Conservation (phyloP, 1,284 basidiomycete genomes). For the Boletus semigastroideus region DNA sequence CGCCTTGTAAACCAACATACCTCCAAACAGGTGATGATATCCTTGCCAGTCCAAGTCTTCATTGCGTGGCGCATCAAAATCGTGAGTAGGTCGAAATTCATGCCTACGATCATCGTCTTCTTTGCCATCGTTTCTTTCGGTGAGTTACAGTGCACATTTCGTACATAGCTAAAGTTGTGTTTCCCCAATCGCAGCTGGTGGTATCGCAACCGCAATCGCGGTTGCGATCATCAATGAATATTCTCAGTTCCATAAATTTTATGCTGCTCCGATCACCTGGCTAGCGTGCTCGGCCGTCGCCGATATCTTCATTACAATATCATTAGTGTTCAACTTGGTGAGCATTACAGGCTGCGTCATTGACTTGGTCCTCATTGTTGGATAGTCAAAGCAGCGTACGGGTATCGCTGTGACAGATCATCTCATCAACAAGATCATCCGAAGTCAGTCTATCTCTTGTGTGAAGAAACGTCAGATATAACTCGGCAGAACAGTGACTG, state of each 20-base stretch:
- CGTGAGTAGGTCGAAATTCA: background rate
- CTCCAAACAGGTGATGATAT: background rate
- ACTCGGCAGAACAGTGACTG: slow-evolving; percentile 9
- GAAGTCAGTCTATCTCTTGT: slow-evolving; percentile 9
- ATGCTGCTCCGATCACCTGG: background rate
- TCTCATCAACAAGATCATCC: slow-evolving; percentile 14
- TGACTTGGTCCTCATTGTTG: background rate
- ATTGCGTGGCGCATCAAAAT: background rate
- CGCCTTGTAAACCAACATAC: background rate
- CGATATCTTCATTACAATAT: background rate
- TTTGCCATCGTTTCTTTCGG: background rate
- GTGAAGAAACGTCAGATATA: background rate
- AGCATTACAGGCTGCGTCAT: background rate
- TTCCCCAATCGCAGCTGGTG: background rate
- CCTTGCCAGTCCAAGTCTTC: background rate
- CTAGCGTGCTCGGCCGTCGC: slow-evolving; percentile 1
- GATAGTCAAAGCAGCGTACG: slow-evolving; percentile 10
- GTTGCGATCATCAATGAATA: background rate
- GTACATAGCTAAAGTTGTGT: background rate
- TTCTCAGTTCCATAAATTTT: background rate
- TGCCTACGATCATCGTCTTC: background rate
- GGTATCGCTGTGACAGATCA: slow-evolving; percentile 17
- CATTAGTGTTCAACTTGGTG: background rate
- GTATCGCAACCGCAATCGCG: background rate
- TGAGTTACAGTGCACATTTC: background rate